Evolutionary conservation across 2,329 filamentous ascomycete genomes (phyloP), one percentile per base, ranked within the genome.

Genomic region (Claviceps pusilla): DNA sequence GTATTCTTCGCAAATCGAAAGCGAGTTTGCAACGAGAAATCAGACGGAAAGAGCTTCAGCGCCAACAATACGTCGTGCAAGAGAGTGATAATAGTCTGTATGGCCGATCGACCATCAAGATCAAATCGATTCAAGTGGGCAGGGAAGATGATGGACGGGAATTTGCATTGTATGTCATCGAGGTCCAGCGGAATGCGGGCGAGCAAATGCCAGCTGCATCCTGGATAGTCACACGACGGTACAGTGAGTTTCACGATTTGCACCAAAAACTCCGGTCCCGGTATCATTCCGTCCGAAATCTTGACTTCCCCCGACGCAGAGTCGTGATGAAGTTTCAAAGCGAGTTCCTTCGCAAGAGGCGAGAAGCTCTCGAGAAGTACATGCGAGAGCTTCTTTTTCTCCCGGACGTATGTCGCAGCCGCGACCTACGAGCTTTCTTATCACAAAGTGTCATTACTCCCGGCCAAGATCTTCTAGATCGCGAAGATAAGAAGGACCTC

Each of bases 81-180:
- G 93, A 98, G 69, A 96, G 89, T 64, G 94, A 98, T 66, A 98
- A 95, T 68, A 95, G 89, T 67, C 75, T 98, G 29, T 97, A 95
- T 63, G 93, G 93, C 2, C 86, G 91, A 19, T 91, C 93, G 2
- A 88, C 83, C 0, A 82, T 97, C 62, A 86, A 80, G 61, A 96
- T 98, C 65, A 93, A 93, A 64, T 88, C 87, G 0, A 90, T 95
- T 53, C 89, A 95, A 71, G 88, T 96, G 14, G 91, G 89, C 6
- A 85, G 83, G 57, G 93, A 97, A 59, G 86, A 91, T 33, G 90
- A 96, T 62, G 91, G 91, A 7, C 86, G 89, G 61, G 93, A 98
- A 65, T 98, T 86, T 66, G 93, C 91, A 9, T 76, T 96, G 57
- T 98, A 96, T 67, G 83, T 95, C 37, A 81, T 98, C 55, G 91